Conservation (phyloP, 2,329 filamentous ascomycete species). For the Xylaria polymorpha region DNA sequence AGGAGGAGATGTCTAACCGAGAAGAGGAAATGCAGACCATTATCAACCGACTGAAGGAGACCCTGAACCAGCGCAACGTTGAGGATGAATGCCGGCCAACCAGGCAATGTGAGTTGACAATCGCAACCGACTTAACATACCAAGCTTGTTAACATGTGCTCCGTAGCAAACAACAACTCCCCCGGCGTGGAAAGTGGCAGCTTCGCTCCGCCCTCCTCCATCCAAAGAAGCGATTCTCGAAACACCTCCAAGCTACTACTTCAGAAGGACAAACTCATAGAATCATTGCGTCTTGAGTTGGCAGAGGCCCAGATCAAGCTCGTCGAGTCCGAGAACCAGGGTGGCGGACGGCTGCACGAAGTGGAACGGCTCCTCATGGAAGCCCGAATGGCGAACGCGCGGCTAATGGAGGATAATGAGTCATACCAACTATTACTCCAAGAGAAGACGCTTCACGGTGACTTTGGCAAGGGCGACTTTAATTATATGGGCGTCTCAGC, state of each 20-base stretch:
- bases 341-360: conserved; percentile 86
- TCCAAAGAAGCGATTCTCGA: conserved; percentile 87
- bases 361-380: conserved; percentile 93
- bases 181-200: conserved; percentile 78
- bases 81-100: conserved; percentile 69
- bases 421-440: conserved; percentile 95
- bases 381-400: conserved; percentile 93
- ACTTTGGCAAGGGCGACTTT: conserved; percentile 86
- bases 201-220: conserved; percentile 86
- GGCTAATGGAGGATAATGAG: conserved; percentile 98
- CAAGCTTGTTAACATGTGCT: conserved; percentile 38
- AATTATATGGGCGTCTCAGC: conserved; percentile 71
- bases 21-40: conserved; percentile 92
- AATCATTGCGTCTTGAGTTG: conserved; percentile 88
- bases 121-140: background rate
- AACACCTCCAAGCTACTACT: conserved; percentile 90
- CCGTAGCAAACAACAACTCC: conserved; percentile 66
- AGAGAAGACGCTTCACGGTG: conserved; percentile 94
- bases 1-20: conserved; percentile 83
- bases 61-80: conserved; percentile 75
- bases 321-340: conserved; percentile 92
- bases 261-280: conserved; percentile 97
- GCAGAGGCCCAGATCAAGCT: conserved; percentile 96
- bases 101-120: conserved; percentile 64
- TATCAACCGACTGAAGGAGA: conserved; percentile 92